Base-by-base conservation (phyloP, 768 basidiomycete species). In the Rubroboletus satanas region DNA sequence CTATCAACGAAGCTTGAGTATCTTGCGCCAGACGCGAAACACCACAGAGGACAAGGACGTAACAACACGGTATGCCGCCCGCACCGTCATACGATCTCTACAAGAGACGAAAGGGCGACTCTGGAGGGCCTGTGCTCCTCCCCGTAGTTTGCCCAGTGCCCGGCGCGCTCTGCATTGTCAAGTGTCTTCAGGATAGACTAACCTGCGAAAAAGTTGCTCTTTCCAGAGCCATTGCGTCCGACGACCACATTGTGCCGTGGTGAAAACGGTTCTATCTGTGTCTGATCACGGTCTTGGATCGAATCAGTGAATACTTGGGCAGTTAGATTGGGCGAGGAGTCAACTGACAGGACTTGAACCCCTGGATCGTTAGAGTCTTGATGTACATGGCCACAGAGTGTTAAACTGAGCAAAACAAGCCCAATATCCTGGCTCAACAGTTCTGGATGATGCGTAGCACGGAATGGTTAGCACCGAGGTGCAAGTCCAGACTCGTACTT, bases 141-240 rank as follows among this genome's bases (percentile, higher is more conserved):
- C 21, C 2, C 9, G 23, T 29, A 21, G 39, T 49, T 15, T 31
- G 2, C 14, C 14, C 21, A 38, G 5, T 18, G 17, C 17, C 50
- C 5, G 28, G 33, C 12, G n/a, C 23, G 23, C 23, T 28, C 5
- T 32, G 7, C n/a, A 21, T 17, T 32, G 28, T 29, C 44, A 41
- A 29, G 14, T 12, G 15, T 15, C 7, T 32, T 41, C 12, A 12
- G 21, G 38, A 45, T 10, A 26, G 21, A 68, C 86, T 60, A 49
- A 89, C 92, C 94, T 36, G 91, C 87, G 72, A 99, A 99, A 79
- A 99, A 98, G 71, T 98, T 99, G 66, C 91, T 94, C 78, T 99
- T 99, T 48, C 97, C 97, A 7, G 90, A 93, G 12, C 97, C 97
- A 81, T 99, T 98, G 41, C 97, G 77, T 14, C 97, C 96, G 8